phyloP scores from a whole-genome alignment of 1,284 basidiomycete genomes.

The Ceratobasidium sp. region DNA sequence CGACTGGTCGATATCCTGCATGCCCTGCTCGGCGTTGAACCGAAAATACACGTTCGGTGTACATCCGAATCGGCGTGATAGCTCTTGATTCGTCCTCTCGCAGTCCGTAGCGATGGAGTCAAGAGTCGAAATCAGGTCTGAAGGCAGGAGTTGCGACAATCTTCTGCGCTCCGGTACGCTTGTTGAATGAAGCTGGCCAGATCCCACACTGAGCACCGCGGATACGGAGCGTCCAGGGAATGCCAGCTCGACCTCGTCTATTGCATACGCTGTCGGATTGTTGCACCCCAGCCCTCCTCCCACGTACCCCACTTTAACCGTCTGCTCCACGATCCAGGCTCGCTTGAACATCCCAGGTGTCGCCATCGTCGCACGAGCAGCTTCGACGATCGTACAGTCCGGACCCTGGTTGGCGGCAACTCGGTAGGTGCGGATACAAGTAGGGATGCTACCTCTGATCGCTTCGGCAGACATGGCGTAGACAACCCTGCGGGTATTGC shows the following conservation, averaged over 20 bases:
- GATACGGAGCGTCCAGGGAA: background rate
- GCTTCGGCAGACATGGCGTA: slow-evolving; percentile 1
- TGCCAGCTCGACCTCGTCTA: background rate
- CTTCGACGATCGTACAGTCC: slow-evolving; percentile 42
- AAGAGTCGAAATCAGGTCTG: too few species aligned
- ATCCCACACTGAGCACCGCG: slow-evolving; percentile 1
- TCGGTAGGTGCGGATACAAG: slow-evolving; percentile 8
- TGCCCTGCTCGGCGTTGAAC: slow-evolving; percentile 24
- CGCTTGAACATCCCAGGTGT: slow-evolving; percentile 41
- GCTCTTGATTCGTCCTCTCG: background rate
- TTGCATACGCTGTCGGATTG: background rate
- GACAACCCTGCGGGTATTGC: background rate
- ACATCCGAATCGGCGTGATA: background rate
- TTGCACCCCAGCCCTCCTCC: slow-evolving; percentile 22
- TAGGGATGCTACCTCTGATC: slow-evolving; percentile 15
- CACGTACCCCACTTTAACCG: background rate
- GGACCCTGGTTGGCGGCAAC: slow-evolving; percentile 5
- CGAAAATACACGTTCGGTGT: background rate
- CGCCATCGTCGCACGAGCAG: slow-evolving; percentile 40
- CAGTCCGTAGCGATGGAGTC: background rate
- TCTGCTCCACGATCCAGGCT: background rate
- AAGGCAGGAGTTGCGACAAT: too few species aligned
- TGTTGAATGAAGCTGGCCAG: background rate
- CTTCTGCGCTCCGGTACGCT: too few species aligned
- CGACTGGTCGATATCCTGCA: background rate